Evolutionary conservation across 176 grass and related monocot species (phyloP), one percentile per base, ranked within the genome.

Genomic region (Carex pumila): DNA sequence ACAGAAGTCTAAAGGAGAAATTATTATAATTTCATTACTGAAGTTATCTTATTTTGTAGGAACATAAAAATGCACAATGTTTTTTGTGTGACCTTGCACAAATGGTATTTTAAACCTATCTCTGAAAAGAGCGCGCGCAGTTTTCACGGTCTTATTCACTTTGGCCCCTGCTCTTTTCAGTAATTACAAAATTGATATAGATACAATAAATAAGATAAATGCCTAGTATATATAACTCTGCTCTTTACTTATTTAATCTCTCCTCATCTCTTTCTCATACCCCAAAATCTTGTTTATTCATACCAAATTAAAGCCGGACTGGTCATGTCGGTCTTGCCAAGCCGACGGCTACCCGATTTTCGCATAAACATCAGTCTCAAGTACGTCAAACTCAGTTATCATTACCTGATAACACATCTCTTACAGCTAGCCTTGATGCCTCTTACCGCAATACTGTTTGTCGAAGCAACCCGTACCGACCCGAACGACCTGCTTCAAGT

Each of bases 331-430:
- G 69, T 56, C 10, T n/a, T 30, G 71, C 80, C 70, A n/a, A 36
- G 19, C 17, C 56, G 68, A 41, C 78, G 74, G 56, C 74, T 87
- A 15, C 89, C 89, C 5, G 74, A 90, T 65, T 90, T 90, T 64
- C 58, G 65, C 34, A 82, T 86, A 78, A 83, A 60, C 74, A 79
- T 90, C 12, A 87, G 86, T 18, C 89, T 87, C 13, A 87, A 90
- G 65, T 90, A 90, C 25, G 89, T 90, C 22, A 90, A 90, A 61
- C 81, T 90, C 15, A 81, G 89, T 5, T 90, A 87, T 74, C 85
- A 85, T 30, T 81, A 87, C 76, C 85, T 90, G 6, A 87, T 90
- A 76, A 90, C 81, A 70, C 81, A 87, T 54, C 81, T 84, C 12
- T 22, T 84, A 77, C 61, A 74, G 57, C 64, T 87, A 53, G 45